Evolutionary conservation across 2,329 filamentous ascomycete species (phyloP).

Genomic region (Sphaerostilbella broomeana): DNA sequence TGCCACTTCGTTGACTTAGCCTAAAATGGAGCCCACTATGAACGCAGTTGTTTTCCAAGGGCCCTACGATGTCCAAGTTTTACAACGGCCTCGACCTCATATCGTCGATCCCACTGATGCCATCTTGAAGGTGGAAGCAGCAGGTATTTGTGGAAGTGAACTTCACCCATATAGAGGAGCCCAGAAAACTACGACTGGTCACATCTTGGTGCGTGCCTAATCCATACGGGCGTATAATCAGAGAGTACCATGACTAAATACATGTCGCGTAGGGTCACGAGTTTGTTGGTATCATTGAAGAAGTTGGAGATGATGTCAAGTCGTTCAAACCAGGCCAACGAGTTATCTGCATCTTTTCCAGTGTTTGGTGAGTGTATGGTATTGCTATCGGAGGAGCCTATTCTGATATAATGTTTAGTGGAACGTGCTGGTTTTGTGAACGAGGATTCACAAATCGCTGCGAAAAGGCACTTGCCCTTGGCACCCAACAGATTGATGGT

Average conservation of each 20-base stretch:
- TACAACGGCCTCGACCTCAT: background rate
- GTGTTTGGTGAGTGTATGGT: constrained; percentile 3
- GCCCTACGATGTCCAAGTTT: background rate
- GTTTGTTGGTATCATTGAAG: background rate
- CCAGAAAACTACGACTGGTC: background rate
- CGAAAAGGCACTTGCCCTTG: constrained; percentile 1
- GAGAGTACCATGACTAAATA: background rate
- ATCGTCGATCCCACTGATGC: constrained; percentile 3
- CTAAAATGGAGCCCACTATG: too few relatives aligned
- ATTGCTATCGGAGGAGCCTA: too few relatives aligned
- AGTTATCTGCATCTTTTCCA: constrained; percentile 3
- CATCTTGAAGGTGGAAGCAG: background rate
- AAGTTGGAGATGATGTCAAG: background rate
- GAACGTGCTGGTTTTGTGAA: constrained; percentile 1
- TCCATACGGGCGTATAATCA: too few relatives aligned
- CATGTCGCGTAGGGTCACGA: background rate
- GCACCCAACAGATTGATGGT: constrained; percentile 4
- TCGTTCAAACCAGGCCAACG: constrained; percentile 1
- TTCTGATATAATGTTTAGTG: too few relatives aligned
- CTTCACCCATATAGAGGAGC: background rate
- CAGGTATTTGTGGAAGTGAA: constrained; percentile 5
- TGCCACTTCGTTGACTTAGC: too few relatives aligned
- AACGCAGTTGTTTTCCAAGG: constrained; percentile 4
- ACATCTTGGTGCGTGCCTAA: constrained; percentile 1
- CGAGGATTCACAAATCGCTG: constrained; percentile 3